phyloP scores from a whole-genome alignment of 768 basidiomycete genomes.

The Glaciozyma antarctica region DNA sequence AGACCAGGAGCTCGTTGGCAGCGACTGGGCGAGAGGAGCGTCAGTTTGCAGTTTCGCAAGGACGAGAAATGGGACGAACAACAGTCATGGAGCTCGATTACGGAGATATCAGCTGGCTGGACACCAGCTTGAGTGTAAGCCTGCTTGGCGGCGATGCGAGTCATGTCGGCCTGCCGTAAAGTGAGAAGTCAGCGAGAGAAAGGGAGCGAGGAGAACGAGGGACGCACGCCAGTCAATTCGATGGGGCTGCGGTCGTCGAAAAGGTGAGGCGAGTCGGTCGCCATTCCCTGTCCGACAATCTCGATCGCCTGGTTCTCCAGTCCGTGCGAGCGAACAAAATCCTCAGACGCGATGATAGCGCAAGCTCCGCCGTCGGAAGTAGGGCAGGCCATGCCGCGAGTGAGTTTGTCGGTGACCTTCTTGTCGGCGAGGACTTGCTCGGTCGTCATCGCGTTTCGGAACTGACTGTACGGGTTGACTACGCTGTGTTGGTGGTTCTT shows the following conservation, averaged over 20 bases:
- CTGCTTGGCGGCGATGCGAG: constrained; percentile 56
- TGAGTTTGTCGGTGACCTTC: constrained; percentile 19
- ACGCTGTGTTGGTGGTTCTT: constrained; percentile 76
- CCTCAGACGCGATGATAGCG: constrained; percentile 67
- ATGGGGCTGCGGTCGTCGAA: constrained; percentile 63
- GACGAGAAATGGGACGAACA: constrained; percentile 48
- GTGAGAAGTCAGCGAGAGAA: background rate
- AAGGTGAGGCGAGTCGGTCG: constrained; percentile 57
- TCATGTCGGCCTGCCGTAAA: constrained; percentile 47
- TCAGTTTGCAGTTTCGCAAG: background rate
- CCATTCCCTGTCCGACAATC: constrained; percentile 56
- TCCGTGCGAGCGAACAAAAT: constrained; percentile 59
- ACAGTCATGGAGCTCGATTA: constrained; percentile 78
- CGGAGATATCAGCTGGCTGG: constrained; percentile 65
- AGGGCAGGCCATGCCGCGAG: constrained; percentile 64
- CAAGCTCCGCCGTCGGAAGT: constrained; percentile 53
- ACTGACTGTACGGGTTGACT: constrained; percentile 79
- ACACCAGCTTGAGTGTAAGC: constrained; percentile 67
- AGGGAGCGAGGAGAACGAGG: background rate
- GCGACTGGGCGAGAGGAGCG: constrained; percentile 7
- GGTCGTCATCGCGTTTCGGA: constrained; percentile 66
- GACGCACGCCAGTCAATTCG: constrained; percentile 56
- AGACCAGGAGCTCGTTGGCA: constrained; percentile 58
- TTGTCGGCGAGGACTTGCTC: constrained; percentile 35
- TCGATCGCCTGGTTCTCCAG: constrained; percentile 83